These are phyloP conservation scores for Cryoendolithus antarcticus DNA, from an alignment of 2,329 filamentous ascomycete species.

Conservation along the genomic window DNA sequence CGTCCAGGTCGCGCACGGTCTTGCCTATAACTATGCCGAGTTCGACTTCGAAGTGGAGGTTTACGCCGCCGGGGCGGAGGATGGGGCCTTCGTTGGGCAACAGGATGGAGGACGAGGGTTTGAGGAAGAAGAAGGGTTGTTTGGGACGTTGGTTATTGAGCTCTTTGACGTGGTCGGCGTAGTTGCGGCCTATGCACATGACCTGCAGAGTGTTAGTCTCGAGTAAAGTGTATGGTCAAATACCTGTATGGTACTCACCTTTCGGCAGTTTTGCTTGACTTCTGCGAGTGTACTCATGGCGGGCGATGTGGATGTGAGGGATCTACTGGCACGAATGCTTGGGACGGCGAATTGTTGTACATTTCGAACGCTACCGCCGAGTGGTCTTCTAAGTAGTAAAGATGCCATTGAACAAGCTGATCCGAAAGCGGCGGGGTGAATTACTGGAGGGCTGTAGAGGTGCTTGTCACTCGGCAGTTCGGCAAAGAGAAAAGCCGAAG, in stretches of 20 bases:
- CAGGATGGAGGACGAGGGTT: conserved; percentile 78
- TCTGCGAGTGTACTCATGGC: conserved; percentile 10
- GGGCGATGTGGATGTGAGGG: neutral
- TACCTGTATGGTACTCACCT: conserved; percentile 22
- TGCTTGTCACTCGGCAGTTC: no score
- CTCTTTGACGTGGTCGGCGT: conserved; percentile 91
- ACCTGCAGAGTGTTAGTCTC: conserved; percentile 38
- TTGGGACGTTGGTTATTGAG: conserved; percentile 78
- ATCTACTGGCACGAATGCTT: no score
- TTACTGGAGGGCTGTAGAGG: no score
- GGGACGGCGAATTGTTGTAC: no score
- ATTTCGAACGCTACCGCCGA: no score
- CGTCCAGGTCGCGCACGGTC: conserved; percentile 60
- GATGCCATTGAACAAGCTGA: no score
- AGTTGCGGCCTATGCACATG: conserved; percentile 91
- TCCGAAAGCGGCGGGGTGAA: no score
- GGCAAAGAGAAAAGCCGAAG: no score
- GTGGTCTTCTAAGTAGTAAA: no score
- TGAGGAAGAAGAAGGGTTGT: conserved; percentile 98
- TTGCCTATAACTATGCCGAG: conserved; percentile 82
- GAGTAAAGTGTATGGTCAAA: no score
- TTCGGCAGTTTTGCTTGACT: conserved; percentile 34
- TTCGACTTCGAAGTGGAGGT: conserved; percentile 90
- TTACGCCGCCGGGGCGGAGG: conserved; percentile 68
- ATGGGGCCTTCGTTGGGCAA: conserved; percentile 67